Conservation (phyloP, 371 early-diverging fungal species). For the Cladochytrium tenue region DNA sequence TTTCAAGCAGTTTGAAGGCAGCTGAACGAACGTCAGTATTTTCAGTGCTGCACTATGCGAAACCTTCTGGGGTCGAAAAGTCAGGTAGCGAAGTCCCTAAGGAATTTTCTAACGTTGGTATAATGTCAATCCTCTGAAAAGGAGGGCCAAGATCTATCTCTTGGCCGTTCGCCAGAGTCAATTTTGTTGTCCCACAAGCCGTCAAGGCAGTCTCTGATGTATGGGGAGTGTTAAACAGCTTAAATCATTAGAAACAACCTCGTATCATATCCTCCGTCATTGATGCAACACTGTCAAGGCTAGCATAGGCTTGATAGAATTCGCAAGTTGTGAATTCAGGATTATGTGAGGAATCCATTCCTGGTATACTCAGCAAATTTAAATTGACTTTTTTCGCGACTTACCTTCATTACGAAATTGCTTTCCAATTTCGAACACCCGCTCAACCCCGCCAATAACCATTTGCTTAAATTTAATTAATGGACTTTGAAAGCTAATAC, state of each 20-base stretch:
- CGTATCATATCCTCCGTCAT: slow-evolving; percentile 85
- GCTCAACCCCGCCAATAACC: slow-evolving; percentile 93
- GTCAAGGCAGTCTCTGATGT: too few species aligned
- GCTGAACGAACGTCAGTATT: slow-evolving; percentile 14
- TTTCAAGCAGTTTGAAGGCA: slow-evolving; percentile 36
- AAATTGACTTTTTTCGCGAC: background rate
- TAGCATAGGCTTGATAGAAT: slow-evolving; percentile 94
- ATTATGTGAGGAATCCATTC: slow-evolving; percentile 95
- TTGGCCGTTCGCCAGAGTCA: too few species aligned
- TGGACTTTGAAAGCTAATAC: slow-evolving; percentile 1
- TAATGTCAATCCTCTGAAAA: too few species aligned
- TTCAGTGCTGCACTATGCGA: slow-evolving; percentile 31
- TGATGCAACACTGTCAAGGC: slow-evolving; percentile 75
- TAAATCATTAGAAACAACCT: too few species aligned
- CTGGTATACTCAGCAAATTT: slow-evolving; percentile 28
- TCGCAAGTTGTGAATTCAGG: slow-evolving; percentile 99
- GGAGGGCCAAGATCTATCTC: too few species aligned
- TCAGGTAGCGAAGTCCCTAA: too few species aligned
- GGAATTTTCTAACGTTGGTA: too few species aligned
- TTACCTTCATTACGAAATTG: slow-evolving; percentile 92
- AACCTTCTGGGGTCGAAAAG: too few species aligned
- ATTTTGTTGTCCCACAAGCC: too few species aligned
- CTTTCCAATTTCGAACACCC: slow-evolving; percentile 96
- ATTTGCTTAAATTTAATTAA: slow-evolving; percentile 58
- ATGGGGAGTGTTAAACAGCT: too few species aligned